These are phyloP conservation scores for Carex cristatella DNA, from an alignment of 176 grass and related monocot species.

Conservation along the genomic window DNA sequence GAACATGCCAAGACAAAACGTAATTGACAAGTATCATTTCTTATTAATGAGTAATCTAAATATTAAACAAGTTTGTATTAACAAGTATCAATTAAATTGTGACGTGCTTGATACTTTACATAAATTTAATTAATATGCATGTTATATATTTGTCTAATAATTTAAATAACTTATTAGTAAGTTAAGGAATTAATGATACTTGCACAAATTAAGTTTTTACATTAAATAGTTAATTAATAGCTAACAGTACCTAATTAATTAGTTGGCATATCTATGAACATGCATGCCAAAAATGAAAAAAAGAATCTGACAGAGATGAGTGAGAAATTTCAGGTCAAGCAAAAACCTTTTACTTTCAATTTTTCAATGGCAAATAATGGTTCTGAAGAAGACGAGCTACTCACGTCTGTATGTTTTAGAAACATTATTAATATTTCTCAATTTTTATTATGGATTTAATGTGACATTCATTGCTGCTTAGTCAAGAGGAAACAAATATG, in stretches of 20 bases:
- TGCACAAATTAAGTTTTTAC: not conserved
- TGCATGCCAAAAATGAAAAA: not conserved
- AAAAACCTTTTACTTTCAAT: not conserved
- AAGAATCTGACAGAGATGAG: not conserved
- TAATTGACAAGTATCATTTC: too few species aligned
- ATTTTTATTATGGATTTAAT: not conserved
- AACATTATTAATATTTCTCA: not conserved
- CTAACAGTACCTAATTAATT: not conserved
- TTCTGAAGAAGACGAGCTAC: constrained; percentile 6
- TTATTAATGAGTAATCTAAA: too few species aligned
- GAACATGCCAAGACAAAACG: too few species aligned
- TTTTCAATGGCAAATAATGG: constrained; percentile 12
- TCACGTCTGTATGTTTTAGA: constrained; percentile 18
- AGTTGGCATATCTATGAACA: not conserved
- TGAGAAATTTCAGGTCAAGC: not conserved
- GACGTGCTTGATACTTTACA: not conserved
- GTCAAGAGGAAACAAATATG: constrained; percentile 11
- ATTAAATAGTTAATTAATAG: not conserved
- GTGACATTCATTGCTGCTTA: constrained; percentile 13
- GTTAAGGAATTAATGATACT: not conserved
- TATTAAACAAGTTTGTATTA: too few species aligned
- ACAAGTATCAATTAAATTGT: too few species aligned
- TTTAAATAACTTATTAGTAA: not conserved
- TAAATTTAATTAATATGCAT: not conserved
- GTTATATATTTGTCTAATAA: not conserved